Evolutionary conservation across 1,139 yeast species (phyloP), one percentile per base, ranked within the genome.

Genomic region (Yamadazyma aaseri): DNA sequence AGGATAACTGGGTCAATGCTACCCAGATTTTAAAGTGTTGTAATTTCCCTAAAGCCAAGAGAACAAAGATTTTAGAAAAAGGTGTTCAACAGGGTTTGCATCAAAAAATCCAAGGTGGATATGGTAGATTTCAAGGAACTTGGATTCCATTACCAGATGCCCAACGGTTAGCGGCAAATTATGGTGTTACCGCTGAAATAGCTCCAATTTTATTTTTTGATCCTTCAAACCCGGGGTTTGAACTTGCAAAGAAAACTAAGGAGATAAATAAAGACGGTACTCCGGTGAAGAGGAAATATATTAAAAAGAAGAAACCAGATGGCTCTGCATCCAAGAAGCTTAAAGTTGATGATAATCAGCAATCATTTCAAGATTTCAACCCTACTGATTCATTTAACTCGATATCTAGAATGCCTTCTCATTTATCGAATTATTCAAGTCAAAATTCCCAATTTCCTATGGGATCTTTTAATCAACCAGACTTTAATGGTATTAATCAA

Each of bases 1-100:
- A 73, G 28, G 97, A 92, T 56, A 89, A 87, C 39, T 89, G 97
- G 95, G 95, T 90, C 35, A 92, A 92, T 63, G 97, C 97, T n/a
- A 92, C 98, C 16, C 97, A 92, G 61, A 89, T 92, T 31, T 71
- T 92, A 40, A 90, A 92, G 57, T 90, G 94, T 32, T 96, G 97
- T 34, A 85, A 87, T 53, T 89, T 90, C 55, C 96, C 96, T 42
- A 90, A 90, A 58, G 96, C 97, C 2, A 87, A 85, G 56, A 69
- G 97, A 51, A 90, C 97, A 9, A 80, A 95, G 53, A 89, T 89
- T 43, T 72, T 90, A 49, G 97, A 92, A 53, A 81, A 85, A 51
- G 97, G 94, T 42, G 95, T 90, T 14, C 95, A 87, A 49, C 80
- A 78, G 34, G 95, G 95, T 2, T 63, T 70, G 10, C 96, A 87